phyloP scores from a whole-genome alignment of 768 basidiomycete genomes.

The Auricularia cornea region DNA sequence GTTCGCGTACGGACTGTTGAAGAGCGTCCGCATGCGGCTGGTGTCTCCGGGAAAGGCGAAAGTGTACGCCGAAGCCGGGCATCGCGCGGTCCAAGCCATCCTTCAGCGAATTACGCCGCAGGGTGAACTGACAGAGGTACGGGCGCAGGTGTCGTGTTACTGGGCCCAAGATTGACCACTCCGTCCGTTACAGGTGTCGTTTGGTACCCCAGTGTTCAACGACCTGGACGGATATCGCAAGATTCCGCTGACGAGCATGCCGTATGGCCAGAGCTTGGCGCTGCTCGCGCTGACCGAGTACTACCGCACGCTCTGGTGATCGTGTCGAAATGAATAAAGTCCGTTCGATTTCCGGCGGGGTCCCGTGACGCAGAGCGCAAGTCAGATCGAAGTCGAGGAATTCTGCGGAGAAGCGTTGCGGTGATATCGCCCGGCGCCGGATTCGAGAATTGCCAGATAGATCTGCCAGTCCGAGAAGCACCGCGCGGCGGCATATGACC shows the following conservation, averaged over 20 bases:
- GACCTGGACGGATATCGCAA: conserved; percentile 40
- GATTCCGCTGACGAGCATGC: conserved; percentile 48
- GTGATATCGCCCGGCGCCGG: too few species aligned
- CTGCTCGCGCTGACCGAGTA: conserved; percentile 42
- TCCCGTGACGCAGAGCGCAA: too few species aligned
- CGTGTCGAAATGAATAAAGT: too few species aligned
- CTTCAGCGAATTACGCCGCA: conserved; percentile 36
- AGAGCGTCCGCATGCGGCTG: conserved; percentile 34
- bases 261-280: conserved; percentile 47
- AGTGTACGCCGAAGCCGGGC: conserved; percentile 28
- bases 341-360: too few species aligned
- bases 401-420: too few species aligned
- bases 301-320: conserved; percentile 32
- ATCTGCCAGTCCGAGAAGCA: too few species aligned
- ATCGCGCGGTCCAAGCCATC: conserved; percentile 35
- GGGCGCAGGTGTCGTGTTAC: too few species aligned
- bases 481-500: too few species aligned
- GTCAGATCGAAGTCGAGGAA: too few species aligned
- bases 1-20: conserved; percentile 41
- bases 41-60: conserved; percentile 29
- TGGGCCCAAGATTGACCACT: too few species aligned
- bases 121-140: conserved; percentile 30
- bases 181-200: conserved; percentile 31
- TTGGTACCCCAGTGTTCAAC: conserved; percentile 46
- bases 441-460: too few species aligned